phyloP scores from a whole-genome alignment of 495 filamentous ascomycete species.

The Parachaetomium inaequale region DNA sequence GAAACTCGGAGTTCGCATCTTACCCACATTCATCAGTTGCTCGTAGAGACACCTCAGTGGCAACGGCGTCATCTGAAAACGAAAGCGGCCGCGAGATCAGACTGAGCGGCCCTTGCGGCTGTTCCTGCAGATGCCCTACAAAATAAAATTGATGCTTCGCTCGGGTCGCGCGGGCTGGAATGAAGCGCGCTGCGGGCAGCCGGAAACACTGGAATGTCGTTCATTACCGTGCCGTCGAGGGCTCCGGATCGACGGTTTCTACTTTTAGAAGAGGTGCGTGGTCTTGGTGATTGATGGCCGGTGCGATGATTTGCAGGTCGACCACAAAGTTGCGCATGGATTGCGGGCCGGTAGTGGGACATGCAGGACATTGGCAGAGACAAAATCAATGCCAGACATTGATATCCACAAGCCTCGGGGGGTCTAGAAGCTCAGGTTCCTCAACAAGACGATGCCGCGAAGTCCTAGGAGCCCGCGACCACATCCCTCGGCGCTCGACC shows the following conservation, averaged over 20 bases:
- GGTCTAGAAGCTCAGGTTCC: background rate
- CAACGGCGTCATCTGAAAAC: conserved; percentile 1
- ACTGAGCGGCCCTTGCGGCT: background rate
- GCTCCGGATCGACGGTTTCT: conserved; percentile 1
- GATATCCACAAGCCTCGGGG: background rate
- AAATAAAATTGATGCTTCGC: conserved; percentile 3
- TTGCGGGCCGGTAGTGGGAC: background rate
- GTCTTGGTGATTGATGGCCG: background rate
- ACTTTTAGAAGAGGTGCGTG: background rate
- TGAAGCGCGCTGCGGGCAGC: no score
- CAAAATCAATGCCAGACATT: background rate
- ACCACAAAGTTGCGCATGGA: background rate
- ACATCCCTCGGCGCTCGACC: background rate
- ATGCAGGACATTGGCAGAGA: no score
- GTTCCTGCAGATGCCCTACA: background rate
- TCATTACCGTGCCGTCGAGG: background rate
- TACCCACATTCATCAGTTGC: background rate
- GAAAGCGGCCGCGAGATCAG: background rate
- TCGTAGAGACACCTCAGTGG: background rate
- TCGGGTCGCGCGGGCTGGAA: background rate
- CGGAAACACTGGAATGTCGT: background rate
- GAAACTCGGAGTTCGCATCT: background rate
- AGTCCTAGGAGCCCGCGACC: no score
- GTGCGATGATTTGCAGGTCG: background rate
- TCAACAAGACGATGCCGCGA: background rate